Percentiles rank a stretch among this genome's conserved stretches.
phyloP scores from a whole-genome alignment of 129 eudicot genomes.

The Helianthus annuus region HanXRQr2.0-SUNRISE NC_035441.2:138411795-138412294 shows the following conservation, averaged over 20 bases:
- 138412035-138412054: neutral
- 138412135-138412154: conserved; percentile 49
- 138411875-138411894: conserved; percentile 82
- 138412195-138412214: conserved; percentile 58
- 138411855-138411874: conserved; percentile 71
- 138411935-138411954: conserved; percentile 75
- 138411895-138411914: conserved; percentile 55
- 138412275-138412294: conserved; percentile 38
- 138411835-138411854: no score
- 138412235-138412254: conserved; percentile 76
- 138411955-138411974: conserved; percentile 74
- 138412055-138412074: neutral
- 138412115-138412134: conserved; percentile 91
- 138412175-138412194: conserved; percentile 86
- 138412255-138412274: conserved; percentile 70
- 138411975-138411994: conserved; percentile 12
- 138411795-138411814: neutral
- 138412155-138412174: conserved; percentile 53
- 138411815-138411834: neutral
- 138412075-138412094: neutral
- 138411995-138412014: conserved; percentile 5
- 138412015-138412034: neutral
- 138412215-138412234: conserved; percentile 69
- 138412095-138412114: conserved; percentile 21
- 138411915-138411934: conserved; percentile 62